These are phyloP conservation scores for Diaporthe longicolla DNA, from an alignment of 2,329 filamentous ascomycete genomes.

Conservation along the genomic window DNA sequence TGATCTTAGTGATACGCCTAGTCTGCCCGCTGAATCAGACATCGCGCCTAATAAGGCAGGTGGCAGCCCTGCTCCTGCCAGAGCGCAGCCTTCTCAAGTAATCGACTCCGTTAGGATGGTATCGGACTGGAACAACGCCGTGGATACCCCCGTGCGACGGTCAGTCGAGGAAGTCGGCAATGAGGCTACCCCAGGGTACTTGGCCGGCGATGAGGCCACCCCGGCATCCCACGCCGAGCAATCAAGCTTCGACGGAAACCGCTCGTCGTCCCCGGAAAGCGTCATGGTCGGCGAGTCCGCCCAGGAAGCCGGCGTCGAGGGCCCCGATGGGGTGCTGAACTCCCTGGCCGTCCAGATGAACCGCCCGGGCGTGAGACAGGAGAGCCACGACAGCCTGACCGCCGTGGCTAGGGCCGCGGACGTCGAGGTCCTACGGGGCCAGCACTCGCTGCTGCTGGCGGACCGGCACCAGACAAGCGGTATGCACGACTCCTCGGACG, in stretches of 20 bases:
- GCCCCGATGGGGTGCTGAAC: not conserved
- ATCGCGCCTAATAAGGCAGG: not conserved
- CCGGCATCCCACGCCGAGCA: not conserved
- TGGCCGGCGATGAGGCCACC: not conserved
- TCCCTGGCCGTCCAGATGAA: not conserved
- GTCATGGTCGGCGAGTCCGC: conserved; percentile 16
- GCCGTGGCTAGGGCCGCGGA: not conserved
- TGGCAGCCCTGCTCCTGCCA: not conserved
- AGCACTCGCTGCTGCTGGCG: conserved; percentile 6
- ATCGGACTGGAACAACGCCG: conserved; percentile 14
- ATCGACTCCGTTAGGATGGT: conserved; percentile 13
- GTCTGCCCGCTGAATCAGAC: not conserved
- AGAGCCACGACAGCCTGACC: not conserved
- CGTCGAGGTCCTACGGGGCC: not conserved
- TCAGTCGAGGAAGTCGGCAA: not conserved
- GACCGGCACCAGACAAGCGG: not conserved
- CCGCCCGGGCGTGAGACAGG: not conserved
- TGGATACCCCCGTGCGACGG: not conserved
- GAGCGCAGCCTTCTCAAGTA: not conserved
- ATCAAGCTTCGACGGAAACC: not conserved
- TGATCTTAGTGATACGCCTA: conserved; percentile 30
- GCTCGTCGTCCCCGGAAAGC: not conserved
- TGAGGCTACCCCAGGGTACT: not conserved
- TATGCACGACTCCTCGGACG: not conserved
- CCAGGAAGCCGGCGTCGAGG: not conserved